These are phyloP conservation scores for Histomonas meleagridis DNA, from an alignment of 208 protist genomes.

Conservation along the genomic window DNA sequence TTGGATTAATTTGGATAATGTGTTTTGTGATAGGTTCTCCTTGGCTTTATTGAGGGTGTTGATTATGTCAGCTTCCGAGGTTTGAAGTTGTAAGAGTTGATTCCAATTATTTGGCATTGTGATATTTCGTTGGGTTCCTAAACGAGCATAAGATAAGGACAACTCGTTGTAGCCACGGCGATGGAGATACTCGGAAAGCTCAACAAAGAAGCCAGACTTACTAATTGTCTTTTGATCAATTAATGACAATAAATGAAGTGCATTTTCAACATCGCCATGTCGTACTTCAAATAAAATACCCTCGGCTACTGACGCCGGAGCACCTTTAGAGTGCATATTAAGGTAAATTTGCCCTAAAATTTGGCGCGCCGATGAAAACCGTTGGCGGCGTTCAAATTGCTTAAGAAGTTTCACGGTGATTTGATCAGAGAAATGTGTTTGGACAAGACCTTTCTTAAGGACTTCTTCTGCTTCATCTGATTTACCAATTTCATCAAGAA, in stretches of 20 bases:
- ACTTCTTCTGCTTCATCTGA: neutral
- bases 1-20: neutral
- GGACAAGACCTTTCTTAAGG: neutral
- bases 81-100: neutral
- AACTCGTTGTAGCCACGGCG: neutral
- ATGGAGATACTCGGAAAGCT: neutral
- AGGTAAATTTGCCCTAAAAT: neutral
- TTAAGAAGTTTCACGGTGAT: neutral
- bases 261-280: neutral
- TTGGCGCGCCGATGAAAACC: neutral
- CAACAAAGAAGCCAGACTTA: neutral
- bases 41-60: neutral
- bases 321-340: neutral
- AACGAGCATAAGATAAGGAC: neutral
- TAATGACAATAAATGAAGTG: neutral
- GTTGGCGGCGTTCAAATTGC: neutral
- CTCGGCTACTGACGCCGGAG: neutral
- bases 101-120: slow-evolving; percentile 13
- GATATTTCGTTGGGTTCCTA: neutral
- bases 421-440: neutral
- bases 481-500: slow-evolving; percentile 18
- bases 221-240: neutral
- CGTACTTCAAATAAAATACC: neutral
- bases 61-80: neutral
- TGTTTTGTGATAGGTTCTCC: neutral